Base-by-base conservation (phyloP, 2,329 filamentous ascomycete genomes). In the Huntiella savannae region DNA sequence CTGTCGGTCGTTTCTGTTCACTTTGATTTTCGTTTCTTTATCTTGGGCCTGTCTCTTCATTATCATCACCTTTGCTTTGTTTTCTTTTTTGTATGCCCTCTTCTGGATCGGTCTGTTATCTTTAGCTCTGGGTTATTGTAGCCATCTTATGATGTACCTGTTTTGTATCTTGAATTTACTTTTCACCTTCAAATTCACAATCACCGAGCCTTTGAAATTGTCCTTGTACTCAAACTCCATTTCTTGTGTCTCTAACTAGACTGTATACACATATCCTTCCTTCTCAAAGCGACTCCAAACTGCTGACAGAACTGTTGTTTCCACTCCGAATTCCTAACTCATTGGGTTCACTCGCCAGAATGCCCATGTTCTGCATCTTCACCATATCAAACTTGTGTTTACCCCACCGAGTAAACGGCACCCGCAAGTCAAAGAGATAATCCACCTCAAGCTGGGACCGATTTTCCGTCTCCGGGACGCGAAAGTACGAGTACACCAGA, bases 401-500 rank as follows among this genome's bases (percentile, higher is more conserved):
- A 2, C 19, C 46, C 49, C 49, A 49, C 12, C 16, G 33, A 28
- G 39, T 34, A 13, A 48, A 48, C 11, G 46, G 47, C 10, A 49
- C 46, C 16, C 36, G 32, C 22, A 53, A 52, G 48, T 56, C 52
- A 44, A 60, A 61, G 0, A 60, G 47, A 7, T 59, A 43, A 43
- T 60, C 57, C 32, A 60, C 40, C 50, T 60, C 57, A 4, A 53
- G 52, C 45, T 54, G 56, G 0, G 53, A 58, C 11, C 55, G 50
- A 4, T 52, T 58, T 49, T 55, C 58, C 1, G 56, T 53, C 49
- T 61, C 59, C 4, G 65, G 65, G 11, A 67, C 54, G 40, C 61
- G 62, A 51, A 65, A 65, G 51, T 57, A 66, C 3, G 65, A 61
- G 57, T 67, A 71, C 1, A 60, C 50, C 1, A 65, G 53, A n/a